These are phyloP conservation scores for Hura crepitans DNA, from an alignment of 441 rosid species.

Conservation along the genomic window DNA sequence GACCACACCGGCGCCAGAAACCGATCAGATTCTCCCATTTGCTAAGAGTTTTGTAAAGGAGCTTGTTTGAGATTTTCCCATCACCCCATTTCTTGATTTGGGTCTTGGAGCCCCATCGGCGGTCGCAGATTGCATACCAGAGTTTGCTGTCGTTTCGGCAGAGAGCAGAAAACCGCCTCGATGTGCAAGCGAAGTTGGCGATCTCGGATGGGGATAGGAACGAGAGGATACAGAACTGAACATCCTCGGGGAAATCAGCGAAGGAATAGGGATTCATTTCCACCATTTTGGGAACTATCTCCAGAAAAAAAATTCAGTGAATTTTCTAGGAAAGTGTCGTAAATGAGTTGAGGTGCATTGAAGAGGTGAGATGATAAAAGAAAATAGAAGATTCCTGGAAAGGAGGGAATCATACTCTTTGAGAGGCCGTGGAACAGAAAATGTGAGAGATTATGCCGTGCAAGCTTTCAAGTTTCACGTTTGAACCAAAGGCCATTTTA, in stretches of 20 bases:
- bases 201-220: slow-evolving; percentile 65
- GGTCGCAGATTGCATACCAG: slow-evolving; percentile 72
- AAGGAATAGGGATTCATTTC: slow-evolving; percentile 37
- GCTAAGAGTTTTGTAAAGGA: slow-evolving; percentile 57
- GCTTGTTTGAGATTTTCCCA: slow-evolving; percentile 52
- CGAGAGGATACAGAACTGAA: slow-evolving; percentile 72
- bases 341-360: not conserved
- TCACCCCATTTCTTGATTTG: slow-evolving; percentile 70
- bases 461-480: slow-evolving; percentile 1
- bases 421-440: too few relatives aligned
- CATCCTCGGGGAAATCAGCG: slow-evolving; percentile 72
- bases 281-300: slow-evolving; percentile 19
- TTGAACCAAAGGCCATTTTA: too few relatives aligned
- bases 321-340: slow-evolving; percentile 7
- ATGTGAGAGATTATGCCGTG: not conserved
- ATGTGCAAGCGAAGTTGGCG: slow-evolving; percentile 73
- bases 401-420: slow-evolving; percentile 23
- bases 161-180: slow-evolving; percentile 57
- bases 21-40: slow-evolving; percentile 77
- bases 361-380: too few relatives aligned
- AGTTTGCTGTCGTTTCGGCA: slow-evolving; percentile 54
- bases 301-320: not conserved
- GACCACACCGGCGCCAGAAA: slow-evolving; percentile 85
- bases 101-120: slow-evolving; percentile 74
- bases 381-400: slow-evolving; percentile 30